A percentile compares a stretch with the other conserved stretches of the same genome.
Evolutionary conservation across 352 stramenopile genomes (phyloP).

Genomic region (Phytophthora fragariae): DNA sequence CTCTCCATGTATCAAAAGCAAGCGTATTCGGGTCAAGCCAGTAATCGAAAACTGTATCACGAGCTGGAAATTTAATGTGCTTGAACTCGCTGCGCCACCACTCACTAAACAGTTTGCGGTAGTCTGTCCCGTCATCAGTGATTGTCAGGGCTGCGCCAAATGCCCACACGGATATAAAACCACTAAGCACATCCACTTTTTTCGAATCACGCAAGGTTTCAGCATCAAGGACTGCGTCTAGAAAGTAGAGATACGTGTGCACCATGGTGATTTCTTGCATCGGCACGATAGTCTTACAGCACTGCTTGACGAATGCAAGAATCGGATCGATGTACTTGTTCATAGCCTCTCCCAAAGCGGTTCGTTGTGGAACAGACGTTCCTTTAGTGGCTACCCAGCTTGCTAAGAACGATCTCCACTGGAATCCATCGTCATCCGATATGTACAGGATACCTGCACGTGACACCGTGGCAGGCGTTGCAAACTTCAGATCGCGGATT

Average conservation of each 20-base stretch:
- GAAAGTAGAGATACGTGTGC: slow-evolving; percentile 92
- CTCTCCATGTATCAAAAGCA: slow-evolving; percentile 93
- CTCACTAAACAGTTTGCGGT: slow-evolving; percentile 94
- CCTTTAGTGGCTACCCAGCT: slow-evolving; percentile 90
- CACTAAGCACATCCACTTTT: slow-evolving; percentile 88
- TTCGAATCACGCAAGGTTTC: slow-evolving; percentile 68
- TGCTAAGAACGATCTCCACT: slow-evolving; percentile 93
- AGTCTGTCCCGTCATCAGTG: slow-evolving; percentile 94
- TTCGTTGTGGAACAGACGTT: slow-evolving; percentile 59
- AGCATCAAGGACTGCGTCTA: slow-evolving; percentile 86
- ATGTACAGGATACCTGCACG: slow-evolving; percentile 97
- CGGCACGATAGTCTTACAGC: slow-evolving; percentile 90
- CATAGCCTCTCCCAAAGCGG: slow-evolving; percentile 63
- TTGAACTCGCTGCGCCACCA: slow-evolving; percentile 96
- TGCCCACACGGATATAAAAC: slow-evolving; percentile 94
- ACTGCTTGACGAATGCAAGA: slow-evolving; percentile 87
- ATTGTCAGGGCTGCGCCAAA: slow-evolving; percentile 91
- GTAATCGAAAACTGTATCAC: slow-evolving; percentile 97
- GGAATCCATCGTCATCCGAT: slow-evolving; percentile 90
- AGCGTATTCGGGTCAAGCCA: slow-evolving; percentile 93
- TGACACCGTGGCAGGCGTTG: slow-evolving; percentile 94
- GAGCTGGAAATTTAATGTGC: slow-evolving; percentile 93
- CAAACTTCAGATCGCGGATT: slow-evolving; percentile 95
- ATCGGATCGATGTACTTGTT: slow-evolving; percentile 91
- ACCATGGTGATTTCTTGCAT: slow-evolving; percentile 93